Base-by-base conservation (phyloP, 768 basidiomycete species). In the Amanita pallidorosea region DNA sequence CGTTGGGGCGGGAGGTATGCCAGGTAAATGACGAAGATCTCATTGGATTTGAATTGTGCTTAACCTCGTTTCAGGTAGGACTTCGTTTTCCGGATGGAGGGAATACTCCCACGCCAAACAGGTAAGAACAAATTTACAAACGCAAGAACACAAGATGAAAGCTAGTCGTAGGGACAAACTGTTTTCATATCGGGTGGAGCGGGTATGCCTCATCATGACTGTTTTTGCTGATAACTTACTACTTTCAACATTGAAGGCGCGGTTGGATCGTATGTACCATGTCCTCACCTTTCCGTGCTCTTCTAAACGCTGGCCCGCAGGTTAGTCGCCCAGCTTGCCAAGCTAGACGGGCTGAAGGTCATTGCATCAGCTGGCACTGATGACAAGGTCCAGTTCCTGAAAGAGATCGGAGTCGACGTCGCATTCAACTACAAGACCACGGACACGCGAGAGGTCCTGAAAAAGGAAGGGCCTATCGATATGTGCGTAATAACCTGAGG, bases 391-490 rank as follows among this genome's bases (percentile, higher is more conserved):
- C 61, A 68, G 4, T 83, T 75, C 58, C 64, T 83, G 63, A 72
- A 71, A 45, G 70, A 72, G 2, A 56, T 84, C n/a, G 85, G 83
- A 0, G 77, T 79, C 0, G 84, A 88, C 56, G 73, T 82, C 5
- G 79, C 72, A 0, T 86, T 85, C 68, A 85, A 88, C 62, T 87
- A 84, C 66, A 84, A 88, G 70, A 85, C 73, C 0, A 67, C 68
- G 0, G 66, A 67, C 43, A 79, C 76, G 0, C 57, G 57, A 1
- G 75, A 81, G 11, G 67, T 83, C 2, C 64, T 89, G 35, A 59
- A 60, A 53, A 71, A 70, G 52, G 72, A 85, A 55, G 83, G 82
- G 0, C 71, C 71, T 7, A 64, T 76, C 29, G 67, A 76, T 49
- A 63, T 74, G 70, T 72, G 53, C 25, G 69, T 57, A 20, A 35